Percentiles rank a stretch among this genome's conserved stretches.
These are phyloP conservation scores for Nakaseomyces uthaithaninus DNA, from an alignment of 1,139 yeast species.

Conservation along the genomic window DNA sequence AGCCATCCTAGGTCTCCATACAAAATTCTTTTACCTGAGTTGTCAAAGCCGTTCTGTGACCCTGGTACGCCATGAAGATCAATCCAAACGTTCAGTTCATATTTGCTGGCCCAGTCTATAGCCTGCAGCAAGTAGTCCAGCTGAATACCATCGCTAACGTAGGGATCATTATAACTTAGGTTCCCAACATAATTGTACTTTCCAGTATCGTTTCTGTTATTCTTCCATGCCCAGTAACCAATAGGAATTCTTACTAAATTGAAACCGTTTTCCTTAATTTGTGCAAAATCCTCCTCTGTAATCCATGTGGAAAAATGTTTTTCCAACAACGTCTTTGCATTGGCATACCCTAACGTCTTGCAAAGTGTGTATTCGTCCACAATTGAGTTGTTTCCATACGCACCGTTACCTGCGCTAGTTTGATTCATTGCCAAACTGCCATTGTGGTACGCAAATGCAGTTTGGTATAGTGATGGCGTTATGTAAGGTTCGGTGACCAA, in stretches of 20 bases:
- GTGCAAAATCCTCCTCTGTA: constrained; percentile 45
- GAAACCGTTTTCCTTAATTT: constrained; percentile 43
- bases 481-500: constrained; percentile 57
- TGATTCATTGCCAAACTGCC: neutral
- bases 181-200: constrained; percentile 15
- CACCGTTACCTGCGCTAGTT: neutral
- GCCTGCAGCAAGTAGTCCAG: constrained; percentile 47
- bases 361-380: constrained; percentile 54
- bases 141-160: constrained; percentile 45
- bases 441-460: constrained; percentile 14
- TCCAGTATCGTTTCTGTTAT: constrained; percentile 25
- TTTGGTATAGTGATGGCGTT: constrained; percentile 45
- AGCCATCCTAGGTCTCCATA: constrained; percentile 46
- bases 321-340: constrained; percentile 38
- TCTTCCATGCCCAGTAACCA: constrained; percentile 61
- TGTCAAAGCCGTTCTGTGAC: constrained; percentile 65
- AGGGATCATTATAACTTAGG: constrained; percentile 41
- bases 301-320: constrained; percentile 50
- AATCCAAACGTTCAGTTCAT: constrained; percentile 50
- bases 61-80: constrained; percentile 64
- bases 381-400: constrained; percentile 30
- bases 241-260: constrained; percentile 58
- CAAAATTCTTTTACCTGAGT: constrained; percentile 45
- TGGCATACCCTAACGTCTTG: constrained; percentile 39
- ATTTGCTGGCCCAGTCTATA: constrained; percentile 44